Evolutionary conservation across 306 rosid species (phyloP).

Genomic region (Hylodesmum podocarpum): DNA sequence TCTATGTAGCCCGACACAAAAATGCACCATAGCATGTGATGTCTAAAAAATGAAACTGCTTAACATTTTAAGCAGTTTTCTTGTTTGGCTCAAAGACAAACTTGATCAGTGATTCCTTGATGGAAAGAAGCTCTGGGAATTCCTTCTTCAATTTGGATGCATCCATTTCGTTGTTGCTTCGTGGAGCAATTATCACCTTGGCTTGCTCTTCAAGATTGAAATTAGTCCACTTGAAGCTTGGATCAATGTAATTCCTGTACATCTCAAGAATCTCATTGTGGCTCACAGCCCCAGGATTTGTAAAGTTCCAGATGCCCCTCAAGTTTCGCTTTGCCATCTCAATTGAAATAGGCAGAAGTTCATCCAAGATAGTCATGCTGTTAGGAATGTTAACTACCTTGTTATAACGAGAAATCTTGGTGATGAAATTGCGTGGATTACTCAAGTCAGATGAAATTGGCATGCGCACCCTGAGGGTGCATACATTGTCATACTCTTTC

Average conservation of each 20-base stretch:
- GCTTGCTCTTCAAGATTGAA: conserved; percentile 92
- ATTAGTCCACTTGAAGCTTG: conserved; percentile 67
- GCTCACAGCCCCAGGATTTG: conserved; percentile 88
- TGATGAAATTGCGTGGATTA: conserved; percentile 87
- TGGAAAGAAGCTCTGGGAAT: conserved; percentile 82
- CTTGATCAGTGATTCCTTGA: conserved; percentile 78
- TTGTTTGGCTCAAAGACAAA: conserved; percentile 76
- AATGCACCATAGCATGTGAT: conserved; percentile 28
- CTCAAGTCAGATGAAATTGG: conserved; percentile 86
- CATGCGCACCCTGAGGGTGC: conserved; percentile 92
- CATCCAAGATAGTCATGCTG: conserved; percentile 91
- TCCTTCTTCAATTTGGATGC: conserved; percentile 74
- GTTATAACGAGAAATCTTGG: conserved; percentile 83
- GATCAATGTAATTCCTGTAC: conserved; percentile 75
- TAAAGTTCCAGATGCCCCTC: conserved; percentile 92
- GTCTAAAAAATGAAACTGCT: conserved; percentile 23
- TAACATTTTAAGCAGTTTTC: conserved; percentile 43
- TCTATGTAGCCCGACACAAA: conserved; percentile 20
- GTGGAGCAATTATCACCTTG: conserved; percentile 77
- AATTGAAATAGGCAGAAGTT: conserved; percentile 77
- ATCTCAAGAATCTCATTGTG: conserved; percentile 86
- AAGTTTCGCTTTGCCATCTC: conserved; percentile 88
- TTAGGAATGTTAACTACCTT: conserved; percentile 89
- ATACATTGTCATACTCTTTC: conserved; percentile 82
- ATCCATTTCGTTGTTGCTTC: conserved; percentile 96